Base-by-base conservation (phyloP, 1,284 basidiomycete genomes). In the Erythrobasidium hasegawianum region DNA sequence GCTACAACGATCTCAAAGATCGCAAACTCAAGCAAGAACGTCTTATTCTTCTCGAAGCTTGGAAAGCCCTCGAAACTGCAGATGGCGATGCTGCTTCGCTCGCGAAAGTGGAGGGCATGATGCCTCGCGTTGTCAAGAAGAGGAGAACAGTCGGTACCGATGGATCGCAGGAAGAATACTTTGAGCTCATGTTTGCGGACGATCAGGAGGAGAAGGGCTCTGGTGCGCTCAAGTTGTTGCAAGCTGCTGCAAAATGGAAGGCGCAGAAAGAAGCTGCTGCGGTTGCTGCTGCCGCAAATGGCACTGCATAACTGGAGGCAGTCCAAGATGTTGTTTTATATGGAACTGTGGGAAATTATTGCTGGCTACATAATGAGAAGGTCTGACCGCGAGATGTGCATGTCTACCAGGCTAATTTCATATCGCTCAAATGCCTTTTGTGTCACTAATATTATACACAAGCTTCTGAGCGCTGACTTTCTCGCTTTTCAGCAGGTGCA, bases 131-230 rank as follows among this genome's bases (percentile, higher is more conserved):
- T 50, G 87, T 87, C 77, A 91, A 90, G 80, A 85, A 87, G 72
- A 86, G 89, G 72, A 82, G 87, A 60, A 86, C 89, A 73, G 86
- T 90, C 72, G 84, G 86, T 70, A 90, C 91, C 75, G 88, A 87
- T 7, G 87, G 88, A 1, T 87, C 89, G 69, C 86, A 84, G 47
- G 92, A 83, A 75, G 47, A 75, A 91, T 90, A 94, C 75, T 95
- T 89, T 87, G 92, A 95, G 76, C 85, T 94, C 75, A 86, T 93
- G 22, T 97, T 96, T 78, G 86, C 90, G 29, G 93, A 96, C 80
- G 93, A 97, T 82, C 90, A 95, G 75, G 84, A 86, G 64, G 90
- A 94, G 74, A 84, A 87, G 50, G 93, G 95, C 75, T 89, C 93
- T 0, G 87, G 89, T 0, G 86, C 90, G 1, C 94, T 92, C 86